Evolutionary conservation across 306 rosid species (phyloP), one percentile per base, ranked within the genome.

Genomic region (Vicia sativa): DNA sequence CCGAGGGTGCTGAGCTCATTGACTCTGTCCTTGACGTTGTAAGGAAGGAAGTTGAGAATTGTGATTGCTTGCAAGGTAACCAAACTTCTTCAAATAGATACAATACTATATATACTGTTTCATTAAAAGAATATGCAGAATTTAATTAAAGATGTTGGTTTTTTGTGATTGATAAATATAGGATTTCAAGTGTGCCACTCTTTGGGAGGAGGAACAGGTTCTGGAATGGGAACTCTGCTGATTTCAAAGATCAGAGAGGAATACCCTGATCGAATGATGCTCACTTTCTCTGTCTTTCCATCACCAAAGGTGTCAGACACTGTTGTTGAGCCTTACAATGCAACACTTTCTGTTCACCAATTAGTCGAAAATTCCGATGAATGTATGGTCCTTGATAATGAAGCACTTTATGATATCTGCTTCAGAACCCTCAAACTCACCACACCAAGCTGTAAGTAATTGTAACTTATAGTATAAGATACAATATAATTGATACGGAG

Each of bases 171-270:
- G 38, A n/a, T 55, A 6, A 26, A 55, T 55, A 55, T 26, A 55
- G 62, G 62, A 65, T 89, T 89, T 68, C 96, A 89, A 75, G 91
- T 84, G 45, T 89, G 96, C 25, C 92, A 89, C 73, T 89, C 96
- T 41, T 80, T 89, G 31, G 96, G 96, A 74, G 96, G 96, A 43
- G 96, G 96, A 82, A 89, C 92, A 7, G 96, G 96, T 35, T 89
- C 96, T n/a, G 90, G 92, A 72, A 89, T 89, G 96, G 96, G 96
- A 57, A 89, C 96, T 48, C 84, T 89, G 63, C 81, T 89, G n/a
- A 89, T 89, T 74, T 89, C 96, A 26, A 55, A 55, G 62, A 55
- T 55, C 39, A 55, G 62, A 28, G 62, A 55, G 38, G 62, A 55
- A 55, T 55, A 55, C 37, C 62, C 62, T 55, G 62, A 55, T 13